Conservation (phyloP, 345 rosid genomes). For the Cardiospermum halicacabum region DNA sequence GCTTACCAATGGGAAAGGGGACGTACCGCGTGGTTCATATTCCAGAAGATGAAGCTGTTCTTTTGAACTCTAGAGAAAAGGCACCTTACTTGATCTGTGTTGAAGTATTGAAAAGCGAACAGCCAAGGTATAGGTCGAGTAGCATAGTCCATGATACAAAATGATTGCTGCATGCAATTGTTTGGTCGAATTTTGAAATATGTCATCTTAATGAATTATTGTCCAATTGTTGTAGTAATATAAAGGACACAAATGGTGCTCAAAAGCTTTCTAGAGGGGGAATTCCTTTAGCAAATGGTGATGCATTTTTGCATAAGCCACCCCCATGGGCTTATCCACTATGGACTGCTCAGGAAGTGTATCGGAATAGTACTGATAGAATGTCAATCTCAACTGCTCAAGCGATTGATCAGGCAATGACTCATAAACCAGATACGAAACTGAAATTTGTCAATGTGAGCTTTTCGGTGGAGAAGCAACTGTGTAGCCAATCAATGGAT, state of each 20-base stretch:
- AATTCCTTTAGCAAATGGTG: slow-evolving; percentile 96
- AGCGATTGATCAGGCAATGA: slow-evolving; percentile 99
- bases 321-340: slow-evolving; percentile 99
- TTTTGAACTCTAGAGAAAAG: slow-evolving; percentile 98
- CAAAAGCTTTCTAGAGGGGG: slow-evolving; percentile 97
- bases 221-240: slow-evolving; percentile 42
- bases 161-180: background rate
- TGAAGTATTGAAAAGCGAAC: slow-evolving; percentile 88
- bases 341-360: slow-evolving; percentile 93
- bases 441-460: slow-evolving; percentile 64
- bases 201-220: slow-evolving; percentile 19
- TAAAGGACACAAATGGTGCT: slow-evolving; percentile 61
- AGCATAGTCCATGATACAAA: background rate
- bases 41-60: slow-evolving; percentile 97
- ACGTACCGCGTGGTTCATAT: slow-evolving; percentile 90
- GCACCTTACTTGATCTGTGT: slow-evolving; percentile 91
- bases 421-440: slow-evolving; percentile 69
- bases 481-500: slow-evolving; percentile 21
- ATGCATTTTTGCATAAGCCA: slow-evolving; percentile 90
- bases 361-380: slow-evolving; percentile 95
- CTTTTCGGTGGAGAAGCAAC: slow-evolving; percentile 55
- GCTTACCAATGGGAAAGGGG: slow-evolving; percentile 99
- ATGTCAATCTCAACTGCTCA: slow-evolving; percentile 93
- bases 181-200: background rate
- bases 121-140: slow-evolving; percentile 46